Conservation (phyloP, 208 protist species). For the Naegleria lovaniensis region DNA sequence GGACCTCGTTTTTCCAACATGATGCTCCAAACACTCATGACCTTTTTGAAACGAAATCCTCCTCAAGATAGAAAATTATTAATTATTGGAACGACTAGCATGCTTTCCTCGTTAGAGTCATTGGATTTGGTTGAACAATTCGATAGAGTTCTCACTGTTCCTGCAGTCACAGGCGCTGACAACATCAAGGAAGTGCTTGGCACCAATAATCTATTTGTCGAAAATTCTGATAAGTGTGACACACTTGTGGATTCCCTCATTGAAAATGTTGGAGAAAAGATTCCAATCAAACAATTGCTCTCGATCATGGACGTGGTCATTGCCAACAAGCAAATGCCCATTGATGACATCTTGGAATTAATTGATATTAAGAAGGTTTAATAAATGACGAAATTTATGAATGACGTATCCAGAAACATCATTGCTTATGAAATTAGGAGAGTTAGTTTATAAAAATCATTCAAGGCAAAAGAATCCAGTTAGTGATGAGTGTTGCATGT, state of each 20-base stretch:
- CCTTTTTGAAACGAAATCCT: constrained; percentile 84
- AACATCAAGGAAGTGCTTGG: background rate
- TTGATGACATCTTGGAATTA: background rate
- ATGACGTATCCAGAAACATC: no score
- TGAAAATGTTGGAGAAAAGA: background rate
- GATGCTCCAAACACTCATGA: constrained; percentile 91
- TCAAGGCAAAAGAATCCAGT: no score
- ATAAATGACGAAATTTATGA: no score
- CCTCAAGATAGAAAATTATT: constrained; percentile 83
- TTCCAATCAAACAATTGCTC: background rate
- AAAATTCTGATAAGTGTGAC: background rate
- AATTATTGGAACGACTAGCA: constrained; percentile 83
- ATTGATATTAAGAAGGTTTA: background rate
- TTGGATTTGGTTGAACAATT: constrained; percentile 83
- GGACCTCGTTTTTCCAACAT: constrained; percentile 96
- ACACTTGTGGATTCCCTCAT: background rate
- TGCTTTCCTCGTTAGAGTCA: constrained; percentile 70
- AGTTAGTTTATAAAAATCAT: no score
- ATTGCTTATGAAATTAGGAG: no score
- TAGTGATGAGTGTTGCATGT: no score
- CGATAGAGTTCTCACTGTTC: constrained; percentile 36
- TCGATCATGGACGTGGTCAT: background rate
- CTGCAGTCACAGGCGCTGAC: background rate
- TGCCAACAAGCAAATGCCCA: background rate
- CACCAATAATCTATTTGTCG: background rate